phyloP scores from a whole-genome alignment of 2,329 filamentous ascomycete species.

The Diaporthe ilicicola region DNA sequence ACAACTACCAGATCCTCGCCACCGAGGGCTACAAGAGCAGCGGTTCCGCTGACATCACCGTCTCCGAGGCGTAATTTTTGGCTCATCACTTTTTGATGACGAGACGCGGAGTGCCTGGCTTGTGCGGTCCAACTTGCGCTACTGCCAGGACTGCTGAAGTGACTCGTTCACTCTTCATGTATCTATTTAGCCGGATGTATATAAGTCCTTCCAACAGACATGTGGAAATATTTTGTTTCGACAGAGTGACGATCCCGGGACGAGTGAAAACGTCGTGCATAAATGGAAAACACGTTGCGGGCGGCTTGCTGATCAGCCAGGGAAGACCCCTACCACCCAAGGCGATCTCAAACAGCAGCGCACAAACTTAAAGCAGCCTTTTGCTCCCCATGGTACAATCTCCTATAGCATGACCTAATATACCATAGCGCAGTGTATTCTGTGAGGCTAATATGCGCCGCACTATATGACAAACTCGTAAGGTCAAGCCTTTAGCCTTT shows the following conservation, averaged over 20 bases:
- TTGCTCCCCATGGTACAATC: neutral
- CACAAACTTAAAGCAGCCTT: neutral
- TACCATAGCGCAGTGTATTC: neutral
- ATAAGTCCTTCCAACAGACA: neutral
- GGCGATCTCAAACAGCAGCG: neutral
- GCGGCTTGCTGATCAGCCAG: neutral
- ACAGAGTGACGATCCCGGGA: neutral
- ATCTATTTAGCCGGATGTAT: slow-evolving; percentile 4
- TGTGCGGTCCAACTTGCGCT: no score
- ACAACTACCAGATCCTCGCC: slow-evolving; percentile 58
- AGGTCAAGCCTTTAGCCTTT: neutral
- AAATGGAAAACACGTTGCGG: neutral
- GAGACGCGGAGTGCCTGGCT: neutral
- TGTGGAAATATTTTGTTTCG: neutral
- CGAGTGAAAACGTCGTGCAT: neutral
- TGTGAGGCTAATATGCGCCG: neutral
- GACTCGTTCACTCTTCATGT: neutral
- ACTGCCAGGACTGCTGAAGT: neutral
- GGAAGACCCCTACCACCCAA: neutral
- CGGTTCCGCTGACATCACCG: slow-evolving; percentile 39
- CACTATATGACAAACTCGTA: neutral
- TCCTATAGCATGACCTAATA: neutral
- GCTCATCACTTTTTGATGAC: neutral
- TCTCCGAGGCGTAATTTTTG: neutral
- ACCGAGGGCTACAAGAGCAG: slow-evolving; percentile 51